Conservation (phyloP, 2,329 filamentous ascomycete genomes). For the Thermomyces lanuginosus region DNA sequence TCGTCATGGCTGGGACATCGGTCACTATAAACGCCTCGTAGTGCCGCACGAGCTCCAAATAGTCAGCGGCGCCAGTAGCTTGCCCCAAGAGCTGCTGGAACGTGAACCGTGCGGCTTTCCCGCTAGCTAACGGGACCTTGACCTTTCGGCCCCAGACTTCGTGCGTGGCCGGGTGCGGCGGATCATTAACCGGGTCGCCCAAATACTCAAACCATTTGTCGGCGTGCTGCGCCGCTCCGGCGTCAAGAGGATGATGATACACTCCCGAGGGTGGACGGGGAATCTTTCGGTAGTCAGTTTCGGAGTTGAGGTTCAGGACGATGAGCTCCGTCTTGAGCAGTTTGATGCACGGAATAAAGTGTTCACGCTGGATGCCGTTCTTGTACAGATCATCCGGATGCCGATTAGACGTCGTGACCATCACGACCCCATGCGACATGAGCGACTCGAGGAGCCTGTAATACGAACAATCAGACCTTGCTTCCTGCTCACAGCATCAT, state of each 20-base stretch:
- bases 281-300: constrained; percentile 94
- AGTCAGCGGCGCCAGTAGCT: constrained; percentile 86
- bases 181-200: constrained; percentile 60
- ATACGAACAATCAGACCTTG: too few relatives aligned
- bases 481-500: constrained; percentile 3
- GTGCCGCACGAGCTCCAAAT: constrained; percentile 73
- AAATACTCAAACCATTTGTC: constrained; percentile 94
- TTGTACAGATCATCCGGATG: constrained; percentile 94
- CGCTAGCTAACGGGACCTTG: constrained; percentile 70
- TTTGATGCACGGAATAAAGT: constrained; percentile 88
- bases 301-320: constrained; percentile 86
- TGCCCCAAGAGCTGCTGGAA: constrained; percentile 83
- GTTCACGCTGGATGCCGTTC: constrained; percentile 91
- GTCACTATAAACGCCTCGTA: constrained; percentile 91
- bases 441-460: constrained; percentile 62
- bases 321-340: constrained; percentile 70
- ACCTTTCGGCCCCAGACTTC: constrained; percentile 88
- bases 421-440: constrained; percentile 91
- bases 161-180: constrained; percentile 63
- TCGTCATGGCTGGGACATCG: constrained; percentile 80
- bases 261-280: constrained; percentile 83
- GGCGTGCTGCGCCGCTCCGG: constrained; percentile 60
- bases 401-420: constrained; percentile 93
- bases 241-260: constrained; percentile 77
- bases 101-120: constrained; percentile 74